Evolutionary conservation across 257 asterid genomes (phyloP).

Genomic region (Nemophila menziesii): DNA sequence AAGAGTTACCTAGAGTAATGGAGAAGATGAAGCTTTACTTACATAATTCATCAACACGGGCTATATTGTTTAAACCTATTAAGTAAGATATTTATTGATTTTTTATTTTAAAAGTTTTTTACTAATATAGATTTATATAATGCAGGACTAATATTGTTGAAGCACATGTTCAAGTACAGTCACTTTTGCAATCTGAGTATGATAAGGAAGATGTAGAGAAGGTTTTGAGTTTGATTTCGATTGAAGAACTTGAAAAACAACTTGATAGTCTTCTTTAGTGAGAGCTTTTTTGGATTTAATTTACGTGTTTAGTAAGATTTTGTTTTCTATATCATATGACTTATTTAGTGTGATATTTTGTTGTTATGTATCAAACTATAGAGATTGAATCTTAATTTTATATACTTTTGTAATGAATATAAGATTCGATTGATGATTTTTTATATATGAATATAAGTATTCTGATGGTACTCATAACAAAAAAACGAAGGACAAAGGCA

Average conservation of each 20-base stretch:
- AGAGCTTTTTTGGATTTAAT: conserved; percentile 1
- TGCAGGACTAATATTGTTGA: conserved; percentile 89
- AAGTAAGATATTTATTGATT: conserved; percentile 38
- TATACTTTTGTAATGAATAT: neutral
- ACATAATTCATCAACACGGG: conserved; percentile 86
- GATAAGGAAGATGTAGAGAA: conserved; percentile 51
- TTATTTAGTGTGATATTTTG: neutral
- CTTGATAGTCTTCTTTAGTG: conserved; percentile 57
- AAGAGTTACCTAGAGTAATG: conserved; percentile 74
- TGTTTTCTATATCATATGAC: no score
- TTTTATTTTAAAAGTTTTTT: neutral
- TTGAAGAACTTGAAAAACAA: conserved; percentile 60
- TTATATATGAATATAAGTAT: no score
- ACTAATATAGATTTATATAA: neutral
- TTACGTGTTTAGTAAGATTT: neutral
- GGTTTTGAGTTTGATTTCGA: conserved; percentile 41
- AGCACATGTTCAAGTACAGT: conserved; percentile 73
- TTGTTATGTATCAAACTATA: neutral
- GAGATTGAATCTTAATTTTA: no score
- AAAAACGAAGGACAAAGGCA: no score
- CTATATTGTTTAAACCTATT: conserved; percentile 89
- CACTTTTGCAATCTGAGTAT: conserved; percentile 71
- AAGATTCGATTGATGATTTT: neutral
- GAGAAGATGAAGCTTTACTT: conserved; percentile 93
- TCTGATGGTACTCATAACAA: no score